Base-by-base conservation (phyloP, 2,329 filamentous ascomycete species). In the Sarocladiaceae sp. region DNA sequence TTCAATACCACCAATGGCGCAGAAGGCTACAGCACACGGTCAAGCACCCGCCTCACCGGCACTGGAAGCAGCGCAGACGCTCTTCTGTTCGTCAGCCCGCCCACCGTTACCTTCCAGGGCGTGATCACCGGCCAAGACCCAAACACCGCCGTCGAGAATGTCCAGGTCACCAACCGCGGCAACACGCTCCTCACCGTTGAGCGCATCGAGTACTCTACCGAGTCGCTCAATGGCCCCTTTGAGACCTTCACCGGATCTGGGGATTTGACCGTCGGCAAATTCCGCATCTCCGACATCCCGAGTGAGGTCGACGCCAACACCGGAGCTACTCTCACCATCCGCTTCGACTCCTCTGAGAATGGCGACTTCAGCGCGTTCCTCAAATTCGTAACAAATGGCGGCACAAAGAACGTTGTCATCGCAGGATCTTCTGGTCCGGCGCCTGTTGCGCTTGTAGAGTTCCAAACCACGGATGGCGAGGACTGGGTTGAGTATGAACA, bases 291-390 rank as follows among this genome's bases (percentile, higher is more conserved):
- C 13, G 63, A 67, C 3, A 57, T 80, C 1, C 76, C 75, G 0
- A 49, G 57, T 0, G 62, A 59, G 0, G 66, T 80, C 13, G 57
- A 57, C 0, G 65, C 67, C 23, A 67, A 69, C 4, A 51, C 52
- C 0, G 62, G 59, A 2, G 54, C 60, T 0, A 64, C 68, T 1
- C 60, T 77, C 2, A 61, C 55, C 3, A 58, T 79, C 27, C 62
- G 59, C 23, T 79, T 79, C 44, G 62, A 72, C 40, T 69, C 74
- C 0, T 60, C 64, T 0, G 47, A 43, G 0, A 63, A 62, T 21
- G 76, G 75, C 0, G 74, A 70, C 41, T 76, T 69, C 52, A 64
- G 63, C 2, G 67, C 67, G 18, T 80, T 70, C 50, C 50, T 78
- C 42, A 64, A 61, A 15, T 62, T 78, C 3, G 52, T 56, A 12